These are phyloP conservation scores for Phytopythium sindhum DNA, from an alignment of 352 stramenopile genomes.

Conservation along the genomic window DNA sequence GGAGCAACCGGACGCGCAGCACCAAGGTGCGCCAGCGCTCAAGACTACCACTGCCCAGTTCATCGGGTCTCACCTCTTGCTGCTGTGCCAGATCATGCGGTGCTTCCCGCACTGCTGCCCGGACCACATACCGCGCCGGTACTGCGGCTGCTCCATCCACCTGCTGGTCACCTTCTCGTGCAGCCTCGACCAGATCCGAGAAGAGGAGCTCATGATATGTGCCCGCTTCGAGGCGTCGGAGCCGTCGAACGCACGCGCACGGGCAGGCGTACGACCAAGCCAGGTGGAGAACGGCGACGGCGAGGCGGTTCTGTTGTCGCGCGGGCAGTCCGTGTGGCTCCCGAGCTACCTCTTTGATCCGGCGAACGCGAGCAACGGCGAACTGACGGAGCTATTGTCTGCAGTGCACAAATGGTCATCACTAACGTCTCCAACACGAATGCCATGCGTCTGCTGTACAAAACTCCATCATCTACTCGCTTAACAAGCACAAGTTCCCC, in stretches of 20 bases:
- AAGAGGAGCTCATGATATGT: slow-evolving; percentile 29
- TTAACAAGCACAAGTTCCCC: slow-evolving; percentile 51
- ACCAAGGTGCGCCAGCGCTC: slow-evolving; percentile 12
- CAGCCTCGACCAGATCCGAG: slow-evolving; percentile 3
- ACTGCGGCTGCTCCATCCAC: slow-evolving; percentile 39
- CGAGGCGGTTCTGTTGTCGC: too few relatives aligned
- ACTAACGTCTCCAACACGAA: background rate
- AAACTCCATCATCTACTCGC: slow-evolving; percentile 34
- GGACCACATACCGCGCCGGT: slow-evolving; percentile 33
- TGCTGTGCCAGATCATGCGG: slow-evolving; percentile 18
- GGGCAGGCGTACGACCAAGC: too few relatives aligned
- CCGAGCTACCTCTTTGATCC: slow-evolving; percentile 9
- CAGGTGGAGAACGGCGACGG: too few relatives aligned
- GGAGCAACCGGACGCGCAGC: slow-evolving; percentile 21
- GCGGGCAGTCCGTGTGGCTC: slow-evolving; percentile 14
- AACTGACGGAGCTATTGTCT: too few relatives aligned
- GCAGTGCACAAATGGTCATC: too few relatives aligned
- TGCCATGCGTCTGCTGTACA: slow-evolving; percentile 1
- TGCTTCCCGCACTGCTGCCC: slow-evolving; percentile 53
- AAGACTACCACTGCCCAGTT: too few relatives aligned
- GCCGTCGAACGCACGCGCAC: slow-evolving; percentile 14
- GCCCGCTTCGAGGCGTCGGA: slow-evolving; percentile 41
- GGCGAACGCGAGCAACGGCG: slow-evolving; percentile 12
- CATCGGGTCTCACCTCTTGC: too few relatives aligned
- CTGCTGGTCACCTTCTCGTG: slow-evolving; percentile 23